These are phyloP conservation scores for Penstemon eatonii DNA, from an alignment of 257 asterid genomes.

Conservation along the genomic window DNA sequence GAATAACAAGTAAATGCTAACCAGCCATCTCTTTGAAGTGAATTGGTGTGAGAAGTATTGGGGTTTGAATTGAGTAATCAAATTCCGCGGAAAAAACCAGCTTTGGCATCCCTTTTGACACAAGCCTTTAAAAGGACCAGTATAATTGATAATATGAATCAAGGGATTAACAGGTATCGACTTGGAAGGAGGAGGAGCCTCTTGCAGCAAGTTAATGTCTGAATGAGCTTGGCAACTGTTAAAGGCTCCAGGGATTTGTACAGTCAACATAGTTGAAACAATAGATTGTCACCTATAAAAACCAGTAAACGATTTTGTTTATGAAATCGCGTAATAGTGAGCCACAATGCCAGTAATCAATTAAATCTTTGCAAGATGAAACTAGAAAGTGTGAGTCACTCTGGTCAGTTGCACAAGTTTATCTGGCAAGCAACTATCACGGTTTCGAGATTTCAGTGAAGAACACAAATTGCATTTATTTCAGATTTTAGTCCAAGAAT, in stretches of 20 bases:
- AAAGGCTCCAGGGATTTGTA: constrained; percentile 46
- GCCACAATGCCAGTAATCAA: not conserved
- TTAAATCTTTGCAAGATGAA: not conserved
- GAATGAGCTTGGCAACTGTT: constrained; percentile 40
- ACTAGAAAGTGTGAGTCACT: not conserved
- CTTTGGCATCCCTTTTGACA: constrained; percentile 40
- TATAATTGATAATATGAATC: constrained; percentile 32
- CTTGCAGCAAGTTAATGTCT: constrained; percentile 49
- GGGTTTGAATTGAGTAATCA: constrained; percentile 42
- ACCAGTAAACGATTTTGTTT: not conserved
- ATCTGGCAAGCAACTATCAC: not conserved
- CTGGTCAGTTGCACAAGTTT: no score
- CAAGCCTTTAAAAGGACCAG: constrained; percentile 33
- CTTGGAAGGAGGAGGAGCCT: constrained; percentile 41
- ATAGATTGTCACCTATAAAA: constrained; percentile 37
- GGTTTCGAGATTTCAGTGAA: not conserved
- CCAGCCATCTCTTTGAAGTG: constrained; percentile 75
- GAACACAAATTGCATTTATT: not conserved
- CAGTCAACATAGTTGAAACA: constrained; percentile 51
- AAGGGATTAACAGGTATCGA: constrained; percentile 36
- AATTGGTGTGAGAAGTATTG: constrained; percentile 44
- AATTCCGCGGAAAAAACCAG: constrained; percentile 42
- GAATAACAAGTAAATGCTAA: constrained; percentile 29
- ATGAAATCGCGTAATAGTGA: not conserved
- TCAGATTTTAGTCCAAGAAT: constrained; percentile 21